These are phyloP conservation scores for Arachis monticola DNA, from an alignment of 331 rosid genomes.

Conservation along the genomic window DNA sequence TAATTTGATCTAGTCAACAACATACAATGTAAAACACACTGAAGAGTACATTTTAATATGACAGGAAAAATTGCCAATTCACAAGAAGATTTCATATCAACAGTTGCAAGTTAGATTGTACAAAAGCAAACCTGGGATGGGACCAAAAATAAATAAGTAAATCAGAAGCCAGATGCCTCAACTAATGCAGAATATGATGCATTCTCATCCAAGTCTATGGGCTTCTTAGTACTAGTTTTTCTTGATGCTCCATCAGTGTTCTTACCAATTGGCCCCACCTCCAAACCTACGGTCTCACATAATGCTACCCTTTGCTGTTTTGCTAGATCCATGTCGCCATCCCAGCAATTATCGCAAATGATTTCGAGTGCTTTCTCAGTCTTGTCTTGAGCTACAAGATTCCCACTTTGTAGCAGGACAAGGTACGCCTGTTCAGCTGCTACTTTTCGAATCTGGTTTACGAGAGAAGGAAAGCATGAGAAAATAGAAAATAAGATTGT, in stretches of 20 bases:
- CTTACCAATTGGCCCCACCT: slow-evolving; percentile 48
- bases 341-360: slow-evolving; percentile 92
- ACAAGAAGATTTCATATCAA: slow-evolving; percentile 1
- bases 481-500: slow-evolving; percentile 20
- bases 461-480: slow-evolving; percentile 4
- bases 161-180: slow-evolving; percentile 81
- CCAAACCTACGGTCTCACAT: slow-evolving; percentile 59
- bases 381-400: slow-evolving; percentile 66
- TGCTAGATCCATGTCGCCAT: slow-evolving; percentile 65
- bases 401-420: slow-evolving; percentile 80
- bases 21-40: too few species aligned
- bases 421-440: slow-evolving; percentile 95
- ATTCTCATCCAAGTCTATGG: slow-evolving; percentile 63
- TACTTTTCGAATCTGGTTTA: slow-evolving; percentile 83
- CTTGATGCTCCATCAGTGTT: slow-evolving; percentile 41
- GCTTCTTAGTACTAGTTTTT: slow-evolving; percentile 47
- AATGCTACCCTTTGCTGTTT: slow-evolving; percentile 64
- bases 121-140: slow-evolving; percentile 31
- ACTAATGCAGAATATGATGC: slow-evolving; percentile 90
- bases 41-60: not conserved
- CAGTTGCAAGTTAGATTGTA: slow-evolving; percentile 10
- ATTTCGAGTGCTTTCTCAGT: slow-evolving; percentile 76
- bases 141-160: not conserved
- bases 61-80: slow-evolving; percentile 6
- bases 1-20: too few species aligned